These are phyloP conservation scores for Schizophyllum amplum DNA, from an alignment of 1,284 basidiomycete species.

Conservation along the genomic window DNA sequence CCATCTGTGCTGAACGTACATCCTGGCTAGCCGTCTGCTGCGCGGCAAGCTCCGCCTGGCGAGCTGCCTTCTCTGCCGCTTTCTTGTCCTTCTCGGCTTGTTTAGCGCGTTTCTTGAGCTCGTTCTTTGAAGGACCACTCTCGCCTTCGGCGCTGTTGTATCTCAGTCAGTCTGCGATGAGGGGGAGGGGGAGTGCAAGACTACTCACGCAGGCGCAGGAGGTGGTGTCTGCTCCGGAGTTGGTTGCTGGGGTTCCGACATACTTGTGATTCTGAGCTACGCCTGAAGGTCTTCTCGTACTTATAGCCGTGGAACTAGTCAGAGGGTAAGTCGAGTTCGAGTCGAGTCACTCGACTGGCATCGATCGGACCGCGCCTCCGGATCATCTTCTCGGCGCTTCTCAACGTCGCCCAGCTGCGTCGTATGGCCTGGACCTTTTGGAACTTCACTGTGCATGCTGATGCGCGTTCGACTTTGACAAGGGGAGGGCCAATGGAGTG, in stretches of 20 bases:
- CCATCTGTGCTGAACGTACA: constrained; percentile 30
- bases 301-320: background rate
- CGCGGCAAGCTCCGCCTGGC: constrained; percentile 71
- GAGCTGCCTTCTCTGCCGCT: constrained; percentile 79
- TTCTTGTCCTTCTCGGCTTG: constrained; percentile 91
- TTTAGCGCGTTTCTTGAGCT: constrained; percentile 90
- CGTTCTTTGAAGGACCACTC: constrained; percentile 73
- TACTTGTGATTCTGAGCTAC: background rate
- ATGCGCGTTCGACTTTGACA: too few species aligned
- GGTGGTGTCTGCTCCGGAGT: background rate
- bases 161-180: constrained; percentile 4
- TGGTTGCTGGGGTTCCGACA: constrained; percentile 6
- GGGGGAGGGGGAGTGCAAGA: background rate
- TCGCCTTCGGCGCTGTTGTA: constrained; percentile 19
- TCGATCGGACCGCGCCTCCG: background rate
- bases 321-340: background rate
- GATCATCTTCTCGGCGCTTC: background rate
- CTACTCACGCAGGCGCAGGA: background rate
- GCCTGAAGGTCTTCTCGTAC: background rate
- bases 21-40: constrained; percentile 70
- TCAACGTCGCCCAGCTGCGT: background rate
- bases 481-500: too few species aligned
- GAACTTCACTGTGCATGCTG: too few species aligned
- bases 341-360: background rate
- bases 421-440: too few species aligned